Evolutionary conservation across 164 flowering plant genomes (phyloP), one percentile per base, ranked within the genome.

Genomic region (Chloranthus sessilifolius): DNA sequence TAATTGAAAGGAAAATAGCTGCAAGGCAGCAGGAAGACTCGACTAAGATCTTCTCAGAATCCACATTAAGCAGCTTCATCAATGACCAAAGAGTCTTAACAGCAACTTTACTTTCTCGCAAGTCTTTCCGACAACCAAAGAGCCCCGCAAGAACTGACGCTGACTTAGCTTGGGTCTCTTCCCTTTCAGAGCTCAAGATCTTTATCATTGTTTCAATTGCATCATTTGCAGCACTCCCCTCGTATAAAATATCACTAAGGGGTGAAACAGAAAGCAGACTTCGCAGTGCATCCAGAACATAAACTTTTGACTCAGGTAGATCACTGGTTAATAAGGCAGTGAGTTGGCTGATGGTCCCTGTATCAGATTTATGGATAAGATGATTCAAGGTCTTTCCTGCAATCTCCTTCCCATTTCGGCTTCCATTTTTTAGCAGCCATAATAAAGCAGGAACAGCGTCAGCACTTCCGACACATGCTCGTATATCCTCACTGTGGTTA

Each of bases 151-250:
- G 70, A 63, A 86, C 83, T 5, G 77, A 73, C 12, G 90, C 88
- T 35, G 97, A 82, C 70, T 82, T 83, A 14, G 88, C 86, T 65
- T 79, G 97, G 55, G 97, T 86, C 55, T 89, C 97, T 62, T 83
- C 95, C 43, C 68, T 79, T 35, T 73, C 55, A 12, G 88, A 83
- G 62, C 79, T 75, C 72, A 89, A 66, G 50, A 86, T 51, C 42
- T 71, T 82, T 25, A 89, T 74, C 84, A 89, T 83, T 14, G 95
- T 86, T 66, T 86, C 95, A 55, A 89, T 63, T 43, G 95, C 90
- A 77, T 89, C 94, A 72, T 82, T 89, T 23, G 95, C 77, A 61
- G 97, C 95, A 78, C 82, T 79, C 10, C 95, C 97, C 61, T 83
- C 90, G 48, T 80, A 81, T 51, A 82, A 40, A 50, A 86, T 71